Conservation (phyloP, 1,139 yeast species). For the Schwanniomyces etchellsii region DNA sequence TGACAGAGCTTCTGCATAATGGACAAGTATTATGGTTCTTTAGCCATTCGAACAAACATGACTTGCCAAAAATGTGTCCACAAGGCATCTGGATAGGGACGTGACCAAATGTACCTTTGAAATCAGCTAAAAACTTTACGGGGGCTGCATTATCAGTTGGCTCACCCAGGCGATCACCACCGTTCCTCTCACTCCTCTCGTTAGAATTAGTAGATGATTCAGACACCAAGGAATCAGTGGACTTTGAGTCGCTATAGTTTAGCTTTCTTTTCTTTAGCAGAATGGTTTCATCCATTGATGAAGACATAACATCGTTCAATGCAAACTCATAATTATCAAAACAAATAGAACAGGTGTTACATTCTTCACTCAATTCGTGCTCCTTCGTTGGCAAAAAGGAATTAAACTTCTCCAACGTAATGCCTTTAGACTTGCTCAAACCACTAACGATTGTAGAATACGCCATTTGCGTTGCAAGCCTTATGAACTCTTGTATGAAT, state of each 20-base stretch:
- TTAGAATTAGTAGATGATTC: not conserved
- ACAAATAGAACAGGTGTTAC: slow-evolving; percentile 59
- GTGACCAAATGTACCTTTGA: slow-evolving; percentile 42
- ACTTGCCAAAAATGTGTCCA: slow-evolving; percentile 69
- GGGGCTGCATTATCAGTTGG: not conserved
- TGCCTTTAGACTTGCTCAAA: slow-evolving; percentile 40
- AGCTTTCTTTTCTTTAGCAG: slow-evolving; percentile 8
- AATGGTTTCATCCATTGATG: slow-evolving; percentile 7
- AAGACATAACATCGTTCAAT: slow-evolving; percentile 12
- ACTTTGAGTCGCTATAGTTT: not conserved
- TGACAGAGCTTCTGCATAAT: slow-evolving; percentile 60
- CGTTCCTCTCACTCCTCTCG: not conserved
- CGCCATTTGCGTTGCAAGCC: slow-evolving; percentile 68
- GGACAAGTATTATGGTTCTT: slow-evolving; percentile 70
- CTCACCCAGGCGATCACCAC: too few species aligned
- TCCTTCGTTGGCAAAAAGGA: slow-evolving; percentile 33
- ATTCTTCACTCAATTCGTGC: slow-evolving; percentile 21
- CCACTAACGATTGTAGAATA: slow-evolving; percentile 51
- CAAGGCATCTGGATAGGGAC: slow-evolving; percentile 73
- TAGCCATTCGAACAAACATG: slow-evolving; percentile 75
- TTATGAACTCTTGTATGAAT: slow-evolving; percentile 50
- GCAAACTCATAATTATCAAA: slow-evolving; percentile 43
- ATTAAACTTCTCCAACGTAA: slow-evolving; percentile 47
- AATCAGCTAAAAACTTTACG: slow-evolving; percentile 19
- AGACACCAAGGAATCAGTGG: not conserved